Evolutionary conservation across 2,329 filamentous ascomycete species (phyloP).

Genomic region (Hirsutella thompsonii): DNA sequence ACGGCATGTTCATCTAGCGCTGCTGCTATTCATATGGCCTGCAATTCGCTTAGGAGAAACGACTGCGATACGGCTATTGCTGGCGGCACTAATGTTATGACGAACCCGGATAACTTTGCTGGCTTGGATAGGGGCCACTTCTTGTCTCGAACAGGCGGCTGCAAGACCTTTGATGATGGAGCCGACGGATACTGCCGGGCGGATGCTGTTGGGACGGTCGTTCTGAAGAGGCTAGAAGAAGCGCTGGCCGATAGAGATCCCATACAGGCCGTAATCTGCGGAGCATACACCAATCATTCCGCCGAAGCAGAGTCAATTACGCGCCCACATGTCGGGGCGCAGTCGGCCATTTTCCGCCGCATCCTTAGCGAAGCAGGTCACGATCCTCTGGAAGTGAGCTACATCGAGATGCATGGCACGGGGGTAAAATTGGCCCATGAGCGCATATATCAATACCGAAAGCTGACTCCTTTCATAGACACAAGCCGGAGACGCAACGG

Average conservation of each 20-base stretch:
- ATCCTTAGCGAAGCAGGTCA: neutral
- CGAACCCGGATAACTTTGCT: conserved; percentile 52
- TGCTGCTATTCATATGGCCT: conserved; percentile 2
- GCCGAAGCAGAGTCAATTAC: conserved; percentile 61
- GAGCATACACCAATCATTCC: conserved; percentile 57
- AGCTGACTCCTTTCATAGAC: neutral
- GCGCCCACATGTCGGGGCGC: conserved; percentile 45
- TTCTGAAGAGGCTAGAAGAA: conserved; percentile 37
- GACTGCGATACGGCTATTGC: conserved; percentile 47
- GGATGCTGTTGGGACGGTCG: conserved; percentile 32
- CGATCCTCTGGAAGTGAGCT: neutral
- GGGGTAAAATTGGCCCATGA: neutral
- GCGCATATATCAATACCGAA: too few relatives aligned
- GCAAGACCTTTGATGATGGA: conserved; percentile 45
- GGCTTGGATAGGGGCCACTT: conserved; percentile 54
- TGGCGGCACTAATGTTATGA: conserved; percentile 51
- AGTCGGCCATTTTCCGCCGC: neutral
- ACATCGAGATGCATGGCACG: neutral
- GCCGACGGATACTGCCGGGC: conserved; percentile 46
- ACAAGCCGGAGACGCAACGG: neutral
- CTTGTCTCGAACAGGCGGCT: conserved; percentile 31
- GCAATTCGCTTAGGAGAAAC: conserved; percentile 2
- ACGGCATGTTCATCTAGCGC: conserved; percentile 2
- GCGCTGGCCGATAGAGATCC: conserved; percentile 45
- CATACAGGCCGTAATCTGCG: conserved; percentile 50